Evolutionary conservation across 2,329 filamentous ascomycete genomes (phyloP), one percentile per base, ranked within the genome.

Genomic region (Ilyonectria mors-panacis): DNA sequence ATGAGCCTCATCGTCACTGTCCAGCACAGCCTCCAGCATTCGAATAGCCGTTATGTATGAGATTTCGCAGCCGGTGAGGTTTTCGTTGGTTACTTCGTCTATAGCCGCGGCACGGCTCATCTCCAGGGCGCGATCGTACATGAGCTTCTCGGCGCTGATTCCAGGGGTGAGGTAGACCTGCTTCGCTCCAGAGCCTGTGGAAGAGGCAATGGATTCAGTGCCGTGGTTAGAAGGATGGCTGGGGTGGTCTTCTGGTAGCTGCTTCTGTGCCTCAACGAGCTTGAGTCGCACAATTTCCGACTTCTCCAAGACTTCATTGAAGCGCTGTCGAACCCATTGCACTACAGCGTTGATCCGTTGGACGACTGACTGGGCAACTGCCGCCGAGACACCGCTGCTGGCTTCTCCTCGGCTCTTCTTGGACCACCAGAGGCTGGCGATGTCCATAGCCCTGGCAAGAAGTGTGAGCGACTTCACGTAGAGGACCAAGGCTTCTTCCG

Each of bases 261-360:
- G 89, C 78, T 91, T 92, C 79, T 99, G 96, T 5, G 93, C 94
- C 69, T 97, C 94, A 50, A 94, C 86, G 55, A 99, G 87, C 78
- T 95, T 97, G 53, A 95, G 85, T 53, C 94, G 93, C n/a, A 97
- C 94, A 70, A 98, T 88, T 77, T 98, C 95, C 1, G 95, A 95
- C 83, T 99, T 99, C 81, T 98, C 95, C 67, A 98, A 84, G 44
- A 97, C 96, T 79, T 98, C 96, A 78, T 99, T 99, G 86, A 99
- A 99, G 6, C 95, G 93, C 72, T 87, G 89, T 37, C 96, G 93
- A 62, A 97, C 92, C 96, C 95, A 99, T 79, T 98, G 95, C 0
- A 99, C 96, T 9, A 97, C 94, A 45, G 92, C 93, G 77, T 97
- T 98, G 80, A 99, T 94, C 55, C 94, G 91, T 54, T 89, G 87